A percentile compares a stretch with the other conserved stretches of the same genome.
phyloP scores from a whole-genome alignment of 2,329 filamentous ascomycete genomes.

The Pyrenochaeta sp. region DNA sequence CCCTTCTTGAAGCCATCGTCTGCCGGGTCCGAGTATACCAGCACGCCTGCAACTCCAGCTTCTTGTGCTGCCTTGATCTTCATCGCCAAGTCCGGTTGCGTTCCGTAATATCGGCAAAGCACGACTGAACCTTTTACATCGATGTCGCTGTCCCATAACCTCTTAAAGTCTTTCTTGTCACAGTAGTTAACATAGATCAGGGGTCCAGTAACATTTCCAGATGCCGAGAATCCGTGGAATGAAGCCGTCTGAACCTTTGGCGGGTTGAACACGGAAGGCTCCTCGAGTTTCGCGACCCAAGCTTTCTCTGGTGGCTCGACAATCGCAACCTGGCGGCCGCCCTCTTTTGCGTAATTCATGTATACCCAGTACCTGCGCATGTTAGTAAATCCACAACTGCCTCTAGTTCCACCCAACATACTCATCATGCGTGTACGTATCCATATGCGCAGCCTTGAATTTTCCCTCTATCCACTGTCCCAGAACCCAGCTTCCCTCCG shows the following conservation, averaged over 20 bases:
- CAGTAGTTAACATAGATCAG: conserved; percentile 95
- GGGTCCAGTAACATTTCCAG: conserved; percentile 84
- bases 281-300: conserved; percentile 87
- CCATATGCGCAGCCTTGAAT: conserved; percentile 76
- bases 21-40: conserved; percentile 90
- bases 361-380: conserved; percentile 75
- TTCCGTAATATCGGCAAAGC: conserved; percentile 81
- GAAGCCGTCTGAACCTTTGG: conserved; percentile 70
- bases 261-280: conserved; percentile 74
- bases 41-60: conserved; percentile 84
- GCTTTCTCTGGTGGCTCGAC: conserved; percentile 71
- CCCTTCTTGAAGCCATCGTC: conserved; percentile 84
- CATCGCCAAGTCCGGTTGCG: conserved; percentile 74
- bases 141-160: conserved; percentile 74
- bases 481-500: conserved; percentile 86
- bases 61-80: conserved; percentile 92
- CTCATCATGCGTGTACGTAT: conserved; percentile 77
- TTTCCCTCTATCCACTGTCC: conserved; percentile 84
- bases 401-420: conserved; percentile 34
- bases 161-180: conserved; percentile 81
- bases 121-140: conserved; percentile 81
- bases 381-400: conserved; percentile 20
- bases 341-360: conserved; percentile 84
- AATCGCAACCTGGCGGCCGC: conserved; percentile 82
- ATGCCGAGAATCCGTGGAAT: conserved; percentile 90